Percentiles rank a stretch among this genome's conserved stretches.
Evolutionary conservation across 306 rosid genomes (phyloP).

Genomic region (Prunus fruticosa): DNA sequence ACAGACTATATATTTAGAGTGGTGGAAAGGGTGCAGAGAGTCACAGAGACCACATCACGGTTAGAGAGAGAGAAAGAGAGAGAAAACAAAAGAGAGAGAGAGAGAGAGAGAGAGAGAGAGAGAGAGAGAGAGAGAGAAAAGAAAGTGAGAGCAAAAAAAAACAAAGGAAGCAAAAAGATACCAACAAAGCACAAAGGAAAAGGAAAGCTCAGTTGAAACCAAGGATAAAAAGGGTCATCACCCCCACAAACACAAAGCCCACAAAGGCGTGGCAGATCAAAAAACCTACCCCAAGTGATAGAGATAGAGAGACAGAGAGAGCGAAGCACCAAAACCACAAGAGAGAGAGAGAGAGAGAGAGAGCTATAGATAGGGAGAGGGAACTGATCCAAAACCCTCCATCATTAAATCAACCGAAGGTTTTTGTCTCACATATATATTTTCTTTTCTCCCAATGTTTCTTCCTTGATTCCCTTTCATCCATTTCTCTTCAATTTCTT

Average conservation of each 20-base stretch:
- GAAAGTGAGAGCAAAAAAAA: neutral
- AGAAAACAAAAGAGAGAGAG: neutral
- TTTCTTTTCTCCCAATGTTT: neutral
- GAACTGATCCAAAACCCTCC: neutral
- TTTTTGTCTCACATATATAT: neutral
- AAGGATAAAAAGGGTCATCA: constrained; percentile 43
- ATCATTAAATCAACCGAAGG: neutral
- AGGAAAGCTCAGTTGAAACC: constrained; percentile 38
- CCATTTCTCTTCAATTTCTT: neutral
- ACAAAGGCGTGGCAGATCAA: constrained; percentile 53
- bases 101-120: constrained; percentile 24
- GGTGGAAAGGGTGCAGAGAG: constrained; percentile 40
- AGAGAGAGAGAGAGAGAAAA: neutral
- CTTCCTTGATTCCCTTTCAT: neutral
- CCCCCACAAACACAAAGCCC: constrained; percentile 18
- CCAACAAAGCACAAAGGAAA: constrained; percentile 48
- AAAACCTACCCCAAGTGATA: constrained; percentile 37
- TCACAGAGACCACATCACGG: neutral
- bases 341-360: neutral
- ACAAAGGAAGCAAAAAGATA: constrained; percentile 35
- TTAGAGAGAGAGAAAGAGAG: neutral
- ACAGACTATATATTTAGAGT: constrained; percentile 53
- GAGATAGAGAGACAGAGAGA: neutral
- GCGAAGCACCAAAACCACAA: neutral
- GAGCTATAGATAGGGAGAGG: neutral